Evolutionary conservation across 2,329 filamentous ascomycete species (phyloP).

Genomic region (Xylariaceae sp.): DNA sequence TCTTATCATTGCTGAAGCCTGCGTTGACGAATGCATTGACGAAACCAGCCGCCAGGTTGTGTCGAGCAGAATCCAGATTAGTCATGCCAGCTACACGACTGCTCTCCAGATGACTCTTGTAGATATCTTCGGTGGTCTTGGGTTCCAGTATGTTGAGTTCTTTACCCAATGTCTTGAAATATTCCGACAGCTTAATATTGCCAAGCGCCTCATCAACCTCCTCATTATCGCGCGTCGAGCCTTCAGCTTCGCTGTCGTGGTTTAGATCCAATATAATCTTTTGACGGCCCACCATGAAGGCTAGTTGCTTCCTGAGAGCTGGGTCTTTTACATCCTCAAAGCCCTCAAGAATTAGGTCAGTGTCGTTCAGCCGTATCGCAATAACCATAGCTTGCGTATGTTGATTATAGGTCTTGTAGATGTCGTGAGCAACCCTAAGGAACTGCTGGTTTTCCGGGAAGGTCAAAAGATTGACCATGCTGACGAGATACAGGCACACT

Average conservation of each 20-base stretch:
- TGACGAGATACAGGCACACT: constrained; percentile 97
- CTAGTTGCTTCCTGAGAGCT: constrained; percentile 85
- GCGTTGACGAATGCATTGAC: constrained; percentile 98
- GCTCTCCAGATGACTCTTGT: constrained; percentile 97
- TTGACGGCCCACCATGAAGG: constrained; percentile 87
- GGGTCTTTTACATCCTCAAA: constrained; percentile 77
- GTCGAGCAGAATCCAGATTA: constrained; percentile 89
- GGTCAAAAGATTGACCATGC: constrained; percentile 96
- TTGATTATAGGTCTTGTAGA: constrained; percentile 91
- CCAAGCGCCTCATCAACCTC: constrained; percentile 79
- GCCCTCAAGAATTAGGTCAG: constrained; percentile 74
- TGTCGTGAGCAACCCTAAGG: constrained; percentile 84
- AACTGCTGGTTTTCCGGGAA: constrained; percentile 97
- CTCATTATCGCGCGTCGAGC: constrained; percentile 63
- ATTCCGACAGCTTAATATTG: constrained; percentile 81
- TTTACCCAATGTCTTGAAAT: constrained; percentile 91
- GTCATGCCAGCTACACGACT: constrained; percentile 88
- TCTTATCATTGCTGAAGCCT: constrained; percentile 91
- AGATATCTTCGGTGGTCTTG: constrained; percentile 96
- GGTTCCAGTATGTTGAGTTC: constrained; percentile 96
- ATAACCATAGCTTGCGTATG: constrained; percentile 90
- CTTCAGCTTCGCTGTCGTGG: constrained; percentile 58
- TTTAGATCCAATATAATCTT: constrained; percentile 74
- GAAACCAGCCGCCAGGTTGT: constrained; percentile 93
- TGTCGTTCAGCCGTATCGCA: constrained; percentile 88